Conservation (phyloP, 202 grass and related monocot species). For the Schoenoplectus triqueter region DNA sequence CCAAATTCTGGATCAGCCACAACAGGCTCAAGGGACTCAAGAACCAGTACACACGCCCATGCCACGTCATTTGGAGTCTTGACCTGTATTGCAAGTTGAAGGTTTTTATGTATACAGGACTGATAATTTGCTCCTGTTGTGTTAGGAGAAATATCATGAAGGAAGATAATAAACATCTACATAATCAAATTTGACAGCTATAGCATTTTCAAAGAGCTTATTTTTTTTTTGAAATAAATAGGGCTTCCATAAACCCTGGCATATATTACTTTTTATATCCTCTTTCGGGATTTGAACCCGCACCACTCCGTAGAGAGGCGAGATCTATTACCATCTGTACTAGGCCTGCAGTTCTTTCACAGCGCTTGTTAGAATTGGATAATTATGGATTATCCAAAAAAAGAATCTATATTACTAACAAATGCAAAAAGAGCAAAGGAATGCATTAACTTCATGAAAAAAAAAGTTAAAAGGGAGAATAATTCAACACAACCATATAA, state of each 20-base stretch:
- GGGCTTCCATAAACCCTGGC: too few relatives aligned
- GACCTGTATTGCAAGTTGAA: slow-evolving; percentile 35
- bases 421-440: background rate
- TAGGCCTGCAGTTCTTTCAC: background rate
- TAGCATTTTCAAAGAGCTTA: background rate
- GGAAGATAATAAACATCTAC: background rate
- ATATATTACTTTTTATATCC: too few relatives aligned
- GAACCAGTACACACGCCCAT: slow-evolving; percentile 75
- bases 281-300: too few relatives aligned
- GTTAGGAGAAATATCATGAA: background rate
- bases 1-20: slow-evolving; percentile 73
- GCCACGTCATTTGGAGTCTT: slow-evolving; percentile 62
- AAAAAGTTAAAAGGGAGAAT: background rate
- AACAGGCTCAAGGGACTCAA: slow-evolving; percentile 64
- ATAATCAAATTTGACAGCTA: background rate
- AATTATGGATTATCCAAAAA: background rate
- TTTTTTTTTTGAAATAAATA: too few relatives aligned
- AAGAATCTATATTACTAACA: background rate
- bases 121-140: background rate
- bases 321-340: too few relatives aligned
- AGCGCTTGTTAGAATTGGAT: background rate
- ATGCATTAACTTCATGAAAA: background rate
- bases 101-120: background rate
- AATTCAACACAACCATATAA: background rate
- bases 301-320: too few relatives aligned